Conservation (phyloP, 2,329 filamentous ascomycete genomes). For the Pochonia chlamydosporia region DNA sequence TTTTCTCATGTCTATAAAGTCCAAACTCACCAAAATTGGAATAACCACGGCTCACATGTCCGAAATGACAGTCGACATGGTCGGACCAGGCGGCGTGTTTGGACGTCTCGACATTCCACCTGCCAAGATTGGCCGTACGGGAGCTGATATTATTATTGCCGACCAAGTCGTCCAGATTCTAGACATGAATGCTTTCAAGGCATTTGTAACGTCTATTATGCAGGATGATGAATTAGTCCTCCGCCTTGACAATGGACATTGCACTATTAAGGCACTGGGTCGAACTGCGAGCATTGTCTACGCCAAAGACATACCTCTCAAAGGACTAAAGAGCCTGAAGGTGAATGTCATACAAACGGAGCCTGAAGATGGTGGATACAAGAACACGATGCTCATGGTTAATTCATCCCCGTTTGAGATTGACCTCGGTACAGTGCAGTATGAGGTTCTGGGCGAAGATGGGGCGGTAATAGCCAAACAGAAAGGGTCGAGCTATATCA, state of each 20-base stretch:
- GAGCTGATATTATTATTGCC: not conserved
- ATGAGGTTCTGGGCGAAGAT: not conserved
- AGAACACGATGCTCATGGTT: not conserved
- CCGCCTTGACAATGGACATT: not conserved
- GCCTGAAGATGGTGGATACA: not conserved
- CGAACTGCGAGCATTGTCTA: not conserved
- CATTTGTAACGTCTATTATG: not conserved
- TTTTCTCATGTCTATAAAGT: slow-evolving; percentile 1
- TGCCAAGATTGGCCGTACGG: not conserved
- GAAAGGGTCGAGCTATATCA: not conserved
- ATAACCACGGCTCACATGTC: slow-evolving; percentile 1
- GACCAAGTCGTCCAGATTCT: not conserved
- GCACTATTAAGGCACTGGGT: not conserved
- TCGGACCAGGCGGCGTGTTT: not conserved
- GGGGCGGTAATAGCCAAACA: not conserved
- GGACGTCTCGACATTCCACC: slow-evolving; percentile 1
- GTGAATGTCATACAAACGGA: not conserved
- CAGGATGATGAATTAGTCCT: not conserved
- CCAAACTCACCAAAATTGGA: slow-evolving; percentile 1
- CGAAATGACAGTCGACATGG: slow-evolving; percentile 1
- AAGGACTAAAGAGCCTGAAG: not conserved
- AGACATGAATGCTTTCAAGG: slow-evolving; percentile 2
- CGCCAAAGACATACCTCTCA: not conserved
- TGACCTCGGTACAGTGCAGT: not conserved
- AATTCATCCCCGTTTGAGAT: slow-evolving; percentile 2